Percentiles rank a stretch among this genome's conserved stretches.
phyloP scores from a whole-genome alignment of 371 early-diverging fungal genomes.

The Amoeboradix gromovi region DNA sequence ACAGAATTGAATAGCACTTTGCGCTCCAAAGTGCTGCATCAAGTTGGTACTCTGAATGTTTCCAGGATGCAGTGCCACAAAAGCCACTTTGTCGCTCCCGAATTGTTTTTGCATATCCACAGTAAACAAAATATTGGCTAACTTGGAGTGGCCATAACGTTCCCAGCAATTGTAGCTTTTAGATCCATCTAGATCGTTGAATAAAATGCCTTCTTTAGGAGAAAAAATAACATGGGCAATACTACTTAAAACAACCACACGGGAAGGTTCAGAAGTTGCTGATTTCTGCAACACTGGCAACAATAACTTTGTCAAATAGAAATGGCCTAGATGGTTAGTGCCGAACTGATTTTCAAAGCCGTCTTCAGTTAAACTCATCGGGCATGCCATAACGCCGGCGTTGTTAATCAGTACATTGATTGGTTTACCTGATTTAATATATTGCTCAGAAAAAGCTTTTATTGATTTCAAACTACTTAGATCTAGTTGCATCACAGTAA shows the following conservation, averaged over 20 bases:
- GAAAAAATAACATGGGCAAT: slow-evolving; percentile 16
- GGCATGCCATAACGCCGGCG: slow-evolving; percentile 5
- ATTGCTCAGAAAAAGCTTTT: slow-evolving; percentile 18
- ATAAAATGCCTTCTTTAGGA: slow-evolving; percentile 15
- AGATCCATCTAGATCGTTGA: slow-evolving; percentile 10
- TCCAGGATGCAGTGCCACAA: slow-evolving; percentile 38
- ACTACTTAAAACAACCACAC: too few species aligned
- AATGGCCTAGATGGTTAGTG: slow-evolving; percentile 12
- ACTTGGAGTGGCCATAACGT: slow-evolving; percentile 25
- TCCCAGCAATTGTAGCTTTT: slow-evolving; percentile 10
- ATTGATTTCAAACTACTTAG: slow-evolving; percentile 22
- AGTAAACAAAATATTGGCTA: slow-evolving; percentile 32
- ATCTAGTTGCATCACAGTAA: slow-evolving; percentile 22
- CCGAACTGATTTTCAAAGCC: slow-evolving; percentile 6
- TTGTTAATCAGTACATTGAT: slow-evolving; percentile 30
- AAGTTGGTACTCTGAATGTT: slow-evolving; percentile 20
- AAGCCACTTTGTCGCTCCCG: slow-evolving; percentile 17
- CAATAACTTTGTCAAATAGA: slow-evolving; percentile 14
- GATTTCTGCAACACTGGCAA: slow-evolving; percentile 22
- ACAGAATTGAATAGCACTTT: too few species aligned
- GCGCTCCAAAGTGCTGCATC: too few species aligned
- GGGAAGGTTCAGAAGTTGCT: slow-evolving; percentile 12
- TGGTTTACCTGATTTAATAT: slow-evolving; percentile 10
- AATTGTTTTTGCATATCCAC: slow-evolving; percentile 15
- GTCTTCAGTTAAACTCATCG: slow-evolving; percentile 1